Percentiles rank a stretch among this genome's conserved stretches.
Evolutionary conservation across 257 asterid species (phyloP).

Genomic region (Petunia secreta): DNA sequence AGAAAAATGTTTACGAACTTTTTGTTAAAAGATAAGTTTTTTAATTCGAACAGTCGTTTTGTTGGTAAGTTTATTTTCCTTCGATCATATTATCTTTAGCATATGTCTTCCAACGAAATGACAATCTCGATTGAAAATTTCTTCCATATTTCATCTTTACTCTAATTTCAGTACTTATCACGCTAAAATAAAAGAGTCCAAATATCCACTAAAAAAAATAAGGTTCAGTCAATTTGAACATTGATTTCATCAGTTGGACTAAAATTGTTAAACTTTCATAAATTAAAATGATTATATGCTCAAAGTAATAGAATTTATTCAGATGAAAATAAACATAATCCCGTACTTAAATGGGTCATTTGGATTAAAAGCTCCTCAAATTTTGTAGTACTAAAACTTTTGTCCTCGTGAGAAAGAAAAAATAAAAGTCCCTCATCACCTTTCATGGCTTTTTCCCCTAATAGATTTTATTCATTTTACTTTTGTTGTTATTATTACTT

Average conservation of each 20-base stretch:
- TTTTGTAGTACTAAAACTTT: no score
- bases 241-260: background rate
- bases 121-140: background rate
- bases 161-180: background rate
- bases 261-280: background rate
- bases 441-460: background rate
- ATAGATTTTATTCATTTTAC: background rate
- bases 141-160: background rate
- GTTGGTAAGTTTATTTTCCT: no score
- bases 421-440: background rate
- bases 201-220: background rate
- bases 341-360: background rate
- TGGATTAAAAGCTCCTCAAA: background rate
- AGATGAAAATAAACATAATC: background rate
- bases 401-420: no score
- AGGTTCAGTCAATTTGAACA: background rate
- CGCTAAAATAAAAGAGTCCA: background rate
- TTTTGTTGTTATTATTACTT: background rate
- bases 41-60: no score
- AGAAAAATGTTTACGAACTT: background rate
- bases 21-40: background rate
- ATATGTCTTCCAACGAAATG: no score
- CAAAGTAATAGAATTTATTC: background rate
- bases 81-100: no score
- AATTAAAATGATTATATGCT: background rate